A percentile compares a stretch with the other conserved stretches of the same genome.
Conservation (phyloP, 495 filamentous ascomycete species). For the Rhizodiscina lignyota region DNA sequence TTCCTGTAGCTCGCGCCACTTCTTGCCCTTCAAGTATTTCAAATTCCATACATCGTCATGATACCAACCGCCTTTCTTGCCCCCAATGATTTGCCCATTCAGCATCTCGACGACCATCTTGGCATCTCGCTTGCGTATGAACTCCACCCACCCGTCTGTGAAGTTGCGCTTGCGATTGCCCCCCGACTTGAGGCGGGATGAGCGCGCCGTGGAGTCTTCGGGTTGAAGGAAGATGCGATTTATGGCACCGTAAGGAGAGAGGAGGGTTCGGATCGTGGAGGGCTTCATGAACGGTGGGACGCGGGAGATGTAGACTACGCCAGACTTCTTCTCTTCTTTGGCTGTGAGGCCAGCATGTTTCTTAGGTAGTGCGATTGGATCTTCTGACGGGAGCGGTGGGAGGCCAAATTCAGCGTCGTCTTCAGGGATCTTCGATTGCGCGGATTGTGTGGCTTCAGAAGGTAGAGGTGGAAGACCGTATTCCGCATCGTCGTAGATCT, state of each 20-base stretch:
- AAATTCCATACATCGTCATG: constrained; percentile 86
- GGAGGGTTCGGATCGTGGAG: constrained; percentile 54
- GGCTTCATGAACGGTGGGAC: constrained; percentile 94
- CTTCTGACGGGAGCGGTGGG: constrained; percentile 19
- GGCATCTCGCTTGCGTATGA: constrained; percentile 56
- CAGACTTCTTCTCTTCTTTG: constrained; percentile 45
- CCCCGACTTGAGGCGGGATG: constrained; percentile 42
- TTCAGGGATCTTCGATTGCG: constrained; percentile 3
- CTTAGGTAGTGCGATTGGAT: constrained; percentile 41
- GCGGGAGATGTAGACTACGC: constrained; percentile 78
- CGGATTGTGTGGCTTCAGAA: not conserved
- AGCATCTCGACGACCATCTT: constrained; percentile 71
- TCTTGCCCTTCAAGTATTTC: constrained; percentile 71
- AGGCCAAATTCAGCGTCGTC: not conserved
- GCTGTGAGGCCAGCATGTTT: constrained; percentile 20
- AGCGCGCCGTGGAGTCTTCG: constrained; percentile 46
- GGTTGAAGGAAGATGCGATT: constrained; percentile 79
- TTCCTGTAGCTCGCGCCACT: constrained; percentile 54
- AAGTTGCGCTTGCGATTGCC: constrained; percentile 80
- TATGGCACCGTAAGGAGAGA: constrained; percentile 63
- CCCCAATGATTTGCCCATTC: constrained; percentile 69
- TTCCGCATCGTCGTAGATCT: constrained; percentile 3
- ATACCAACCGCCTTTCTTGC: constrained; percentile 78
- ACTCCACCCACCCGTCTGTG: constrained; percentile 92
- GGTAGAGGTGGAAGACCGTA: not conserved